phyloP scores from a whole-genome alignment of 345 rosid genomes.

The Syzygium oleosum region DNA sequence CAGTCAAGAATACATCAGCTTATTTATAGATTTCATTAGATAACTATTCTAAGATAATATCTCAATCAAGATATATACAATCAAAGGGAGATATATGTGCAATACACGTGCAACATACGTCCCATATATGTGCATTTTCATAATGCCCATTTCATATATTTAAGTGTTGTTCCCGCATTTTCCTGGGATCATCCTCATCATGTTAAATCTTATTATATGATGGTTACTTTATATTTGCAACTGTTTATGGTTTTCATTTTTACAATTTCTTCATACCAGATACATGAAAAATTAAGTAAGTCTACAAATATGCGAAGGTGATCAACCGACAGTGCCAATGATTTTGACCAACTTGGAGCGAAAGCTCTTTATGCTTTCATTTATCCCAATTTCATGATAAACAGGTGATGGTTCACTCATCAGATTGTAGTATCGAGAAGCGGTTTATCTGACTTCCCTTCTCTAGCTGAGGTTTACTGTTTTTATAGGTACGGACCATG shows the following conservation, averaged over 20 bases:
- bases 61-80: too few relatives aligned
- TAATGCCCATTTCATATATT: not conserved
- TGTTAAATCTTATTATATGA: not conserved
- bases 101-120: too few relatives aligned
- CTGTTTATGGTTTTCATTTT: not conserved
- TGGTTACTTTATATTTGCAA: not conserved
- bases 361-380: constrained; percentile 68
- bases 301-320: constrained; percentile 63
- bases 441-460: not conserved
- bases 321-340: constrained; percentile 22
- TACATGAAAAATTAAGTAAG: constrained; percentile 66
- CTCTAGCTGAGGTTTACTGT: not conserved
- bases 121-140: not conserved
- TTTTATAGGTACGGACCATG: constrained; percentile 70
- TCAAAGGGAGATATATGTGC: too few relatives aligned
- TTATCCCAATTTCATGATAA: constrained; percentile 88
- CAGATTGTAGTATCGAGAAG: not conserved
- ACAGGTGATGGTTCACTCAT: constrained; percentile 28
- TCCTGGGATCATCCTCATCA: not conserved
- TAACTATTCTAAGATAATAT: too few relatives aligned
- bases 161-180: not conserved
- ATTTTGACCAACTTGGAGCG: constrained; percentile 57
- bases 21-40: too few relatives aligned
- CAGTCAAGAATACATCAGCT: not conserved
- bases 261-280: constrained; percentile 18